A percentile compares a stretch with the other conserved stretches of the same genome.
Evolutionary conservation across 306 rosid species (phyloP).

Genomic region (Biancaea sappan): DNA sequence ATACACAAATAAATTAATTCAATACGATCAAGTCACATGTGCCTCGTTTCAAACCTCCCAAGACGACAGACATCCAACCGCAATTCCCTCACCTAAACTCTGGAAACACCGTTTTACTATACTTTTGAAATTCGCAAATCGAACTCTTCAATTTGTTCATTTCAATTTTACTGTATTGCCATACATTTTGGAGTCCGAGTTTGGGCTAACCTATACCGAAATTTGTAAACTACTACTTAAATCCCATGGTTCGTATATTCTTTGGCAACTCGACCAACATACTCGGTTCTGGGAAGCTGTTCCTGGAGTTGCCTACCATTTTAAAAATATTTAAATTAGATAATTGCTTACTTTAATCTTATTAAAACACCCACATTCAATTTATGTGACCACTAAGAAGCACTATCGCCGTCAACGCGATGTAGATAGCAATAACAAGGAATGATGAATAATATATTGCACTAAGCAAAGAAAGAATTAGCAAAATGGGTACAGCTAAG

Average conservation of each 20-base stretch:
- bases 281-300: constrained; percentile 35
- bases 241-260: not conserved
- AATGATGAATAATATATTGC: not conserved
- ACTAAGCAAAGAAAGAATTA: not conserved
- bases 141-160: not conserved
- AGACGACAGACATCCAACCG: constrained; percentile 53
- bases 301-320: not conserved
- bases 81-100: constrained; percentile 45
- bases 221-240: not conserved
- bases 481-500: not conserved
- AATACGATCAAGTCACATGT: constrained; percentile 12
- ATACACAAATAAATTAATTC: too few species aligned
- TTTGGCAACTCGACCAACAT: constrained; percentile 61
- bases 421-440: not conserved
- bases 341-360: not conserved
- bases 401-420: not conserved
- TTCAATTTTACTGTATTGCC: not conserved
- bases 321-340: not conserved
- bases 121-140: not conserved
- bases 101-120: constrained; percentile 1
- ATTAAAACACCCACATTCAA: not conserved
- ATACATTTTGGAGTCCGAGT: not conserved
- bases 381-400: not conserved
- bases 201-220: not conserved
- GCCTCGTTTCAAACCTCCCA: not conserved